A percentile compares a stretch with the other conserved stretches of the same genome.
Conservation (phyloP, 805 yeast genomes). For the Candida succiphila region DNA sequence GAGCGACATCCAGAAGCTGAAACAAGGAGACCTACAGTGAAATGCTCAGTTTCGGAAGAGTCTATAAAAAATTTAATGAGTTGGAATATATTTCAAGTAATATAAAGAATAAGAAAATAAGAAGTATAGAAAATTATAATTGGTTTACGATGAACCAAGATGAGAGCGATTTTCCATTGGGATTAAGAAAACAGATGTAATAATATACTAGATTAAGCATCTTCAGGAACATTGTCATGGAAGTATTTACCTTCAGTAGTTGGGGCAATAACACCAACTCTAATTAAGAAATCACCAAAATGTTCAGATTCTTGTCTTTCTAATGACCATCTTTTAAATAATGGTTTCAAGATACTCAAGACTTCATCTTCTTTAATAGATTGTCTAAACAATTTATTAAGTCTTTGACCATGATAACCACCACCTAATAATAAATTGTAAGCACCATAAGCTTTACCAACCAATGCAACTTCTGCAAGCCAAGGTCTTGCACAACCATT, state of each 20-base stretch:
- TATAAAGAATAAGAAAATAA: too few species aligned
- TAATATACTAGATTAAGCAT: conserved; percentile 42
- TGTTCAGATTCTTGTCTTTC: conserved; percentile 90
- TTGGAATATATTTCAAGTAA: too few species aligned
- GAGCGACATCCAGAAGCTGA: conserved; percentile 13
- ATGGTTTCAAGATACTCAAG: conserved; percentile 62
- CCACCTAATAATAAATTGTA: conserved; percentile 95
- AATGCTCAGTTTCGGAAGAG: too few species aligned
- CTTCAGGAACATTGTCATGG: conserved; percentile 90
- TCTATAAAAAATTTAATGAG: too few species aligned
- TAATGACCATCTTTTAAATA: conserved; percentile 89
- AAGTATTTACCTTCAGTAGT: conserved; percentile 86
- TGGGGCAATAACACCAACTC: conserved; percentile 81
- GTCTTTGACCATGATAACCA: conserved; percentile 86
- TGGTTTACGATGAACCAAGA: neutral
- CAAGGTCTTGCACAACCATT: conserved; percentile 98
- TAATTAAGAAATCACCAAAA: conserved; percentile 86
- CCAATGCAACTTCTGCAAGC: conserved; percentile 92
- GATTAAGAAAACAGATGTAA: too few species aligned
- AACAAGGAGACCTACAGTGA: too few species aligned
- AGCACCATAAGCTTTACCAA: conserved; percentile 91
- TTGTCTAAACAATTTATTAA: conserved; percentile 81
- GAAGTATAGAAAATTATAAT: too few species aligned
- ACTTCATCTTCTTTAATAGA: conserved; percentile 89
- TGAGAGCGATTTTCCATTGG: too few species aligned